Evolutionary conservation across 2,329 filamentous ascomycete genomes (phyloP).

Genomic region (Aspergillus sp.): DNA sequence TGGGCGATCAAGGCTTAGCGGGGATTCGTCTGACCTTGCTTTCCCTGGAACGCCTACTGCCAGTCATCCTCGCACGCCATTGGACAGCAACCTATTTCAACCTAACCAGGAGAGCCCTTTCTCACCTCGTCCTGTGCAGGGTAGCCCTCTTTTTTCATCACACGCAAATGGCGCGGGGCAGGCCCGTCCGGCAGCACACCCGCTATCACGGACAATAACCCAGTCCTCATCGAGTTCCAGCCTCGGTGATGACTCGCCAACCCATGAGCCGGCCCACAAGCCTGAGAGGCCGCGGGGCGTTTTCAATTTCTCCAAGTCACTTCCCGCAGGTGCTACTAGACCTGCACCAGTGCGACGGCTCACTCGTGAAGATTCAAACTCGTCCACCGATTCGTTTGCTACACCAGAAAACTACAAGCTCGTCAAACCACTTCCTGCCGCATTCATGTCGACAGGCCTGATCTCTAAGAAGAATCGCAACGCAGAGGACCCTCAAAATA

Average conservation of each 20-base stretch:
- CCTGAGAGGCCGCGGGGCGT: constrained; percentile 50
- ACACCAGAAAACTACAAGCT: constrained; percentile 74
- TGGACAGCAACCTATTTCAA: constrained; percentile 68
- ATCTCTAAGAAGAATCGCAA: constrained; percentile 92
- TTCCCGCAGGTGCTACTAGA: constrained; percentile 62
- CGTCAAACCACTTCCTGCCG: constrained; percentile 70
- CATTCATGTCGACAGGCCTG: constrained; percentile 90
- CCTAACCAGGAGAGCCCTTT: constrained; percentile 63
- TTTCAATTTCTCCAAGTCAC: constrained; percentile 66
- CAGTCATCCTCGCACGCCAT: constrained; percentile 65
- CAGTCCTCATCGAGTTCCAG: constrained; percentile 82
- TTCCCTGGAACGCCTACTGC: constrained; percentile 53
- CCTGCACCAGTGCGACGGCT: constrained; percentile 41
- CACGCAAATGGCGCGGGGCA: constrained; percentile 27
- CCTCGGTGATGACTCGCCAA: constrained; percentile 67
- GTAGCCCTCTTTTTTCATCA: constrained; percentile 36
- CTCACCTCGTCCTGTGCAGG: constrained; percentile 55
- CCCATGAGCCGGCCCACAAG: constrained; percentile 54
- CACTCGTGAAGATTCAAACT: constrained; percentile 46
- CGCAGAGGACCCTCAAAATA: constrained; percentile 60
- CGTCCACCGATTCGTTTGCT: constrained; percentile 54
- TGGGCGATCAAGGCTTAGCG: constrained; percentile 28
- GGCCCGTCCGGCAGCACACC: constrained; percentile 57
- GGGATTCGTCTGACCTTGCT: constrained; percentile 46
- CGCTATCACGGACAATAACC: constrained; percentile 78